Base-by-base conservation (phyloP, 345 rosid species). In the Boechera retrofracta region DNA sequence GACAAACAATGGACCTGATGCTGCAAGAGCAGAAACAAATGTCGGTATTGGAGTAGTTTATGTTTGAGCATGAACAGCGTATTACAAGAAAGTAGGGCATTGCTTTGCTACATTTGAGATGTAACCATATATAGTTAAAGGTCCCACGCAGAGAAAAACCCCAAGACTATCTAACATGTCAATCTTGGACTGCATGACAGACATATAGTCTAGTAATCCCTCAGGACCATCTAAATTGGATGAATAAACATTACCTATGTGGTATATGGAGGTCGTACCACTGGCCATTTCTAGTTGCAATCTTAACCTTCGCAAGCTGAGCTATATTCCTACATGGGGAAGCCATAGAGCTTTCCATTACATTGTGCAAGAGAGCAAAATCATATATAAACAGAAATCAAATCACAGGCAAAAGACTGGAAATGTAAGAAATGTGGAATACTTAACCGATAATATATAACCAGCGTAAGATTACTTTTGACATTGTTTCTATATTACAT, bases 1-100 rank as follows among this genome's bases (percentile, higher is more conserved):
- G 94, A 77, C 98, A 92, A 12, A 90, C 85, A 39, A 94, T 89
- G 39, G 98, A 94, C 82, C 98, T 90, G 60, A 77, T 71, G 36
- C 80, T 77, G 59, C 15, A 31, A 52, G 70, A 54, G 58, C 8
- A 76, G 49, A 69, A 69, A 52, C 38, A 52, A 52, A 69, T 31
- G 75, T 69, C 13, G 38, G 70, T 21, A 53, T 13, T 32, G 41
- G 59, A 66, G 11, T 18, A 18, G 52, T 59, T 60, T 31, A 10
- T 65, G 65, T 45, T 45, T 21, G 39, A 24, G 60, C 11, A 15
- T 38, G 41, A 62, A 38, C 75, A 18, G 32, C 9, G 0, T 18
- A 59, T 71, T 42, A 10, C 64, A 45, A 45, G 49, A 45, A 5
- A 45, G 49, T 1, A 45, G 18, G 49, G 7, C 18, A 73, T 35